A percentile compares a stretch with the other conserved stretches of the same genome.
Conservation (phyloP, 1,139 yeast species). For the Nakaseomyces nivariensis region DNA sequence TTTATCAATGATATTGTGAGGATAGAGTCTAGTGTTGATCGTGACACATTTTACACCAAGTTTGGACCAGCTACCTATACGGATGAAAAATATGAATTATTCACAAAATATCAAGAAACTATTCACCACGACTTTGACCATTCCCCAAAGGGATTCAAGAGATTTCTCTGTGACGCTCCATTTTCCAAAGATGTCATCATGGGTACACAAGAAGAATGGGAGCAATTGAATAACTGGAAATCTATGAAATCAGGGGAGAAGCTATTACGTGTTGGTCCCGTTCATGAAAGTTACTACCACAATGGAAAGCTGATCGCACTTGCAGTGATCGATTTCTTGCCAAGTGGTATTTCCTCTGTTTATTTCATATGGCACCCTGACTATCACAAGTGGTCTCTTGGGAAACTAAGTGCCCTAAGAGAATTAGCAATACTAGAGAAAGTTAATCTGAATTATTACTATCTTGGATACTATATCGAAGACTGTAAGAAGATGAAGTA, state of each 20-base stretch:
- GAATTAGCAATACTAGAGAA: slow-evolving; percentile 46
- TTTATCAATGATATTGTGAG: slow-evolving; percentile 29
- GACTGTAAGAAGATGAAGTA: slow-evolving; percentile 79
- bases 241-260: slow-evolving; percentile 9
- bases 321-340: slow-evolving; percentile 69
- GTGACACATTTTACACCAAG: slow-evolving; percentile 36
- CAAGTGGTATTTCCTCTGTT: slow-evolving; percentile 70
- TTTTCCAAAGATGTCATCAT: slow-evolving; percentile 32
- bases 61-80: slow-evolving; percentile 48
- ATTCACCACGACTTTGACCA: slow-evolving; percentile 57
- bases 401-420: slow-evolving; percentile 65
- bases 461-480: slow-evolving; percentile 68
- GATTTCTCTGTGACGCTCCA: slow-evolving; percentile 68
- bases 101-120: slow-evolving; percentile 53
- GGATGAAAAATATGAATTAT: slow-evolving; percentile 55
- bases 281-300: slow-evolving; percentile 70
- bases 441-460: slow-evolving; percentile 41
- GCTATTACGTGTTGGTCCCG: slow-evolving; percentile 36
- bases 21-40: slow-evolving; percentile 21
- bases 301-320: slow-evolving; percentile 60
- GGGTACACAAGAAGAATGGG: slow-evolving; percentile 24
- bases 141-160: slow-evolving; percentile 40
- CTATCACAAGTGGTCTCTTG: slow-evolving; percentile 58
- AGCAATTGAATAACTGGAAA: slow-evolving; percentile 31
- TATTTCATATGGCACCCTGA: slow-evolving; percentile 88